These are phyloP conservation scores for Pochonia chlamydosporia DNA, from an alignment of 2,329 filamentous ascomycete species.

Conservation along the genomic window DNA sequence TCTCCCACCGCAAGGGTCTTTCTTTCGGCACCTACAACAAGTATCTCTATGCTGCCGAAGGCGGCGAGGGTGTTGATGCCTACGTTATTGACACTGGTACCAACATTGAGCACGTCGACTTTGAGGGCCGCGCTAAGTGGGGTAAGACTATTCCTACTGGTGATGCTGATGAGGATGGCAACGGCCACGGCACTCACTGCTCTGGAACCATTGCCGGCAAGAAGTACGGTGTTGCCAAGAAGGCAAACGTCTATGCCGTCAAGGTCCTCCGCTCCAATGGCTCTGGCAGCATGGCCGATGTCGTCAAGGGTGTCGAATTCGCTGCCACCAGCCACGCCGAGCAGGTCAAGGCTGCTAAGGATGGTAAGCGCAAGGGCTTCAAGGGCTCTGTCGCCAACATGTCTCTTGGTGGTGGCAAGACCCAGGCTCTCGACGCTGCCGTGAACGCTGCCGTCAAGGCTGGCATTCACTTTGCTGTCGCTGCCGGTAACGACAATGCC, in stretches of 20 bases:
- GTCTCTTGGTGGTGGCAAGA: constrained; percentile 98
- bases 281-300: constrained; percentile 96
- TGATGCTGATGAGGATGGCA: constrained; percentile 87
- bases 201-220: constrained; percentile 95
- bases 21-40: constrained; percentile 96
- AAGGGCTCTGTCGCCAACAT: constrained; percentile 99
- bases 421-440: constrained; percentile 79
- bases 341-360: constrained; percentile 73
- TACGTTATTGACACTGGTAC: constrained; percentile 98
- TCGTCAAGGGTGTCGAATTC: constrained; percentile 96
- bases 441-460: constrained; percentile 90
- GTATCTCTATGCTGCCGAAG: constrained; percentile 85
- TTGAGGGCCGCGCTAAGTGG: constrained; percentile 92
- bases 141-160: constrained; percentile 88
- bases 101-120: constrained; percentile 91
- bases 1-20: constrained; percentile 86
- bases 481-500: constrained; percentile 96
- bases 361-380: constrained; percentile 89
- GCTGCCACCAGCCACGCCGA: constrained; percentile 75
- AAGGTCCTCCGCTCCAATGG: constrained; percentile 98
- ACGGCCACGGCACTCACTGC: constrained; percentile 98
- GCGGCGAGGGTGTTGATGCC: constrained; percentile 95
- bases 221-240: constrained; percentile 99
- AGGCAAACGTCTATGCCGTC: constrained; percentile 92
- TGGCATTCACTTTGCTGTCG: constrained; percentile 95